These are phyloP conservation scores for Termitomyces sp. DNA, from an alignment of 768 basidiomycete species.

Conservation along the genomic window DNA sequence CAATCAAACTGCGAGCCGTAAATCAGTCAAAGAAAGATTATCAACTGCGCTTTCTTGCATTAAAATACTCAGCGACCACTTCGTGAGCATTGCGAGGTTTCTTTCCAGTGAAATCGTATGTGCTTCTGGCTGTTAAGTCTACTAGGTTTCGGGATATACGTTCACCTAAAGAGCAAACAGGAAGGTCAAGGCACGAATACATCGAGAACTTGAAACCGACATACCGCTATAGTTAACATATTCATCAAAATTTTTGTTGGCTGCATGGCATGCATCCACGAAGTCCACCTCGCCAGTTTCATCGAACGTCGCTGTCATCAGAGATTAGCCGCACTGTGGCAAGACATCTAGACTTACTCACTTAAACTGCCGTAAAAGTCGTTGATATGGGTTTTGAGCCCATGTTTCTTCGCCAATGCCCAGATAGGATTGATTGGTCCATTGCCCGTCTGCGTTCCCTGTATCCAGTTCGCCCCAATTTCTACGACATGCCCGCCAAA, in stretches of 20 bases:
- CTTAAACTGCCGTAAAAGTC: constrained; percentile 40
- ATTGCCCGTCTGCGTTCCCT: constrained; percentile 39
- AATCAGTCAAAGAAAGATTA: not conserved
- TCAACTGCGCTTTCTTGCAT: constrained; percentile 21
- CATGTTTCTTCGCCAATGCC: constrained; percentile 51
- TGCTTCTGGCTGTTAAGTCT: constrained; percentile 50
- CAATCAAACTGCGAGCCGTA: constrained; percentile 30
- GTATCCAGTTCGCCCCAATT: constrained; percentile 60
- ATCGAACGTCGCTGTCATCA: constrained; percentile 48
- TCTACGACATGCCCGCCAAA: constrained; percentile 53
- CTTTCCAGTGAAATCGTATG: constrained; percentile 47
- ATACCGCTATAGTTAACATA: constrained; percentile 41
- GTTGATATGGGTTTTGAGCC: constrained; percentile 40
- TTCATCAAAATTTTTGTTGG: constrained; percentile 24
- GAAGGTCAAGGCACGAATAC: not conserved
- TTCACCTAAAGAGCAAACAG: constrained; percentile 28
- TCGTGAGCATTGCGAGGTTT: constrained; percentile 42
- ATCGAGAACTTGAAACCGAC: not conserved
- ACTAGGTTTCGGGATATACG: constrained; percentile 42
- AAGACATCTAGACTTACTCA: constrained; percentile 21
- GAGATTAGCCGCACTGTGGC: not conserved
- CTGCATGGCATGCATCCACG: constrained; percentile 34
- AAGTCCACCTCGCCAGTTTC: constrained; percentile 46
- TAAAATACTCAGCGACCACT: constrained; percentile 53
- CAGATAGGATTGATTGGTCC: constrained; percentile 61